Base-by-base conservation (phyloP, 2,329 filamentous ascomycete species). In the Penicillium sp. region DNA sequence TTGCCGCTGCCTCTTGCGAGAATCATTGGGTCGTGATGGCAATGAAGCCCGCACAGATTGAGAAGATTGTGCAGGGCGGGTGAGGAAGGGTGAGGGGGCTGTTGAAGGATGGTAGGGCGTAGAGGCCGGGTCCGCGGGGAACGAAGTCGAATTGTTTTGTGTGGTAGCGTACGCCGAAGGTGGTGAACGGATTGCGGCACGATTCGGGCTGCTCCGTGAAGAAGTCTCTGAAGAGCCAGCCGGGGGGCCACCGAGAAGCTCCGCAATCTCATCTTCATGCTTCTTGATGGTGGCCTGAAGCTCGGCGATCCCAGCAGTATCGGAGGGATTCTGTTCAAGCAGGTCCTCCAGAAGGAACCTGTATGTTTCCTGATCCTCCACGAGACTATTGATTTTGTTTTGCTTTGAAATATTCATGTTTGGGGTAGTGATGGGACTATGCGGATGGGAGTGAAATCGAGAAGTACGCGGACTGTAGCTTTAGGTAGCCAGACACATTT, bases 1-100 rank as follows among this genome's bases (percentile, higher is more conserved):
- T 6, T 68, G 58, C 40, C 66, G 66, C 8, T 59, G 55, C 26
- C 68, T 56, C 37, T 70, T 70, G 16, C 68, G 66, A 40, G 58
- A 60, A 3, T 16, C 35, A 25, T 64, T 56, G 16, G 55, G 10
- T 28, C 26, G 11, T n/a, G 28, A 14, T 4, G 25, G 6, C n/a
- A 54, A 4, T 6, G 26, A 16, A 22, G 52, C 3, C 40, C 13
- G 13, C 22, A 28, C 4, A 28, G 11, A 2, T 30, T 28, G 26
- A 40, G 38, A 1, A 28, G n/a, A 3, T 30, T 28, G 26, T 45
- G 42, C 11, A 28, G 52, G 7, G 25, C 56, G 26, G 54, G 19
- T 26, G 35, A 46, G 51, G 49, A 67, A 68, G 10, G 66, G 63
- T 0, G 66, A 68, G 4, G 65, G 65, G 2, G 61, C 65, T 14